Evolutionary conservation across 495 filamentous ascomycete species (phyloP).

Genomic region (Xylaria acuta): DNA sequence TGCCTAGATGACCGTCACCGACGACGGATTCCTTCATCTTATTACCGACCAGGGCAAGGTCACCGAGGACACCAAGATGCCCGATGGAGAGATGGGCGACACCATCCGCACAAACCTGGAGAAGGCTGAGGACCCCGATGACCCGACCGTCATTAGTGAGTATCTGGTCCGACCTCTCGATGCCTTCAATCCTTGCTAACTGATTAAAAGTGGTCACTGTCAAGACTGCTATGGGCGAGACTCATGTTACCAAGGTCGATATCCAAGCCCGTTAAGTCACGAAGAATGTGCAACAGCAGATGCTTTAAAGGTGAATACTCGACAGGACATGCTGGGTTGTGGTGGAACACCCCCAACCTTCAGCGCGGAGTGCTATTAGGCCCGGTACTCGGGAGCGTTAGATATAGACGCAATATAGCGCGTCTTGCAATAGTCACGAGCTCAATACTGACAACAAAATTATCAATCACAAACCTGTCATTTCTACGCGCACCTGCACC

Average conservation of each 20-base stretch:
- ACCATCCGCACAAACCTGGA: conserved; percentile 45
- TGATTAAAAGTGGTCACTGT: conserved; percentile 77
- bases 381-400: conserved; percentile 9
- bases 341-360: conserved; percentile 6
- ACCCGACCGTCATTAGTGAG: conserved; percentile 84
- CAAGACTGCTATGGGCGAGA: conserved; percentile 94
- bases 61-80: conserved; percentile 95
- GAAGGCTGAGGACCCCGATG: conserved; percentile 49
- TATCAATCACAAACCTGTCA: conserved; percentile 1
- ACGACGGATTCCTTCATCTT: conserved; percentile 90
- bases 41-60: conserved; percentile 79
- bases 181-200: conserved; percentile 33
- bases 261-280: conserved; percentile 13
- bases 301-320: neutral
- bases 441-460: conserved; percentile 9
- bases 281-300: neutral
- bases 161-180: conserved; percentile 30
- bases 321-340: conserved; percentile 14
- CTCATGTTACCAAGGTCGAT: conserved; percentile 89
- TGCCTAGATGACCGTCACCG: conserved; percentile 78
- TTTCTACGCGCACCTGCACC: conserved; percentile 10
- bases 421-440: conserved; percentile 22
- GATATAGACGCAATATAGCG: conserved; percentile 23
- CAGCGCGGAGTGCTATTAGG: neutral
- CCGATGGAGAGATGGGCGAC: conserved; percentile 85